Base-by-base conservation (phyloP, 1,139 yeast species). In the Pichia sp. region DNA sequence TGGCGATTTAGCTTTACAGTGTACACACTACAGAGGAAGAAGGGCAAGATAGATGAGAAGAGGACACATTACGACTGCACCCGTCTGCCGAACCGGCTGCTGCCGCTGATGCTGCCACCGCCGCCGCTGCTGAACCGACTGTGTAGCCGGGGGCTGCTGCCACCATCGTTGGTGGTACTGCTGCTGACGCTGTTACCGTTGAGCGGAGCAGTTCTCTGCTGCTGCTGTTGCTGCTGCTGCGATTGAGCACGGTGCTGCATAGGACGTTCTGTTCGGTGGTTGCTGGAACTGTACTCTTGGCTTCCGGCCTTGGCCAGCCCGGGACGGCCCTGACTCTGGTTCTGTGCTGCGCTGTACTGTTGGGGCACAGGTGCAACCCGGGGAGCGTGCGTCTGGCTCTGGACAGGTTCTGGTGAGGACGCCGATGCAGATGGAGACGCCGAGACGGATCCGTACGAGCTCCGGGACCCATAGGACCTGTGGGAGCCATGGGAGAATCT, bases 21-120 rank as follows among this genome's bases (percentile, higher is more conserved):
- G 23, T 19, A 19, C 23, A 19, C 23, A 19, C 3, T 19, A 19
- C 23, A 19, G 15, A 36, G n/a, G 40, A 13, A 36, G 40, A 6
- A 36, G 13, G 15, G 40, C 10, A 36, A 11, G 15, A 5, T 5
- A 5, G 15, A 36, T 10, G 40, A 16, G 45, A 1, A 16, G 15
- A 16, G n/a, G 15, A 19, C 45, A 4, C n/a, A 13, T 11, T n/a
- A 46, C 26, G 38, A 34, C 4, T 49, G 44, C n/a, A 45, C 49
- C 26, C 53, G 52, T 7, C 53, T 49, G 6, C 55, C 55, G 42
- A 53, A 53, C 7, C 55, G 45, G 30, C 55, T 50, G 19, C n/a
- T 45, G 5, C 47, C 47, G 7, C 23, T n/a, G 26, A 19, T 40
- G 6, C 16, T 38, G 16, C 48, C 51, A 10, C 49, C 42, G 32